Percentiles rank a stretch among this genome's conserved stretches.
phyloP scores from a whole-genome alignment of 306 rosid genomes.

The Cucurbita moschata region DNA sequence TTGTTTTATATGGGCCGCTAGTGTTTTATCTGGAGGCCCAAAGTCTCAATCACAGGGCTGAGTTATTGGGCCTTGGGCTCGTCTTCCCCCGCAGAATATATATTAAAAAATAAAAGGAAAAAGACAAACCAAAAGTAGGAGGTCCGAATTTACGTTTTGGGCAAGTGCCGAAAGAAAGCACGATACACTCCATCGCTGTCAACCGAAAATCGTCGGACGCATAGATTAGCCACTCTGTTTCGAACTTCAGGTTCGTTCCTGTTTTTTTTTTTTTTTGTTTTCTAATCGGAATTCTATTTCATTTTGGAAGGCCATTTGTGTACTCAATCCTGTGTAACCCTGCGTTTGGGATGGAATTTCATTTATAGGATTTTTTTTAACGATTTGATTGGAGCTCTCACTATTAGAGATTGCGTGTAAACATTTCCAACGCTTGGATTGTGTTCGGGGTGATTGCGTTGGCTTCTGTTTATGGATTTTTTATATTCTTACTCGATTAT shows the following conservation, averaged over 20 bases:
- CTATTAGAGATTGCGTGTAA: neutral
- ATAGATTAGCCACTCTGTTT: conserved; percentile 1
- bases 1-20: neutral
- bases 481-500: conserved; percentile 17
- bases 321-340: neutral
- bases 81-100: neutral
- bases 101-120: neutral
- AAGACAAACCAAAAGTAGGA: neutral
- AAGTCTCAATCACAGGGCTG: neutral
- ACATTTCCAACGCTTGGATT: neutral
- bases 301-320: neutral
- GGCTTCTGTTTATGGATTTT: conserved; percentile 14
- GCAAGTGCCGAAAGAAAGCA: neutral
- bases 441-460: neutral
- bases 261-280: no score
- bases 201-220: neutral
- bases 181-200: conserved; percentile 6
- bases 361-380: neutral
- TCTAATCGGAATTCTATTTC: neutral
- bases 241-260: neutral
- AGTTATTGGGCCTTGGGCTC: neutral
- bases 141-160: neutral
- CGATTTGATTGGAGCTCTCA: neutral
- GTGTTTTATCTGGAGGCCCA: neutral
- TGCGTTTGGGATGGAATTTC: neutral